Evolutionary conservation across 2,329 filamentous ascomycete species (phyloP).

Genomic region (Botrytis porri): DNA sequence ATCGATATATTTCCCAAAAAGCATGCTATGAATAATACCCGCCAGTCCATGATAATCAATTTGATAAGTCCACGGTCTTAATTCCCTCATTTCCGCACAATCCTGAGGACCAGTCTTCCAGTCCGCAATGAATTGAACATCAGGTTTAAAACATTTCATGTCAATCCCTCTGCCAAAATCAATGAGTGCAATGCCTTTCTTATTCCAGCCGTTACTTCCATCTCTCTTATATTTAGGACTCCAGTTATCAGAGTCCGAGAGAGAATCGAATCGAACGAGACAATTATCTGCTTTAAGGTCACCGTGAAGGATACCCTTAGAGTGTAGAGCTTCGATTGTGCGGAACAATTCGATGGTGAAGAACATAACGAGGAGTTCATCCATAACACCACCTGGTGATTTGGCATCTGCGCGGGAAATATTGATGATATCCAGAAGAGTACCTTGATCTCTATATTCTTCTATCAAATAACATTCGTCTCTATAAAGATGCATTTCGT

Average conservation of each 20-base stretch:
- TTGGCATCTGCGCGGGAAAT: constrained; percentile 69
- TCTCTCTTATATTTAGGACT: constrained; percentile 65
- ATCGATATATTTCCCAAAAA: constrained; percentile 95
- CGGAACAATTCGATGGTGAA: constrained; percentile 89
- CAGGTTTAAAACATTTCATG: constrained; percentile 75
- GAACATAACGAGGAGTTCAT: constrained; percentile 92
- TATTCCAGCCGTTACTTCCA: constrained; percentile 74
- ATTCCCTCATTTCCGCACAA: constrained; percentile 93
- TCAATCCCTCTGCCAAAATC: constrained; percentile 95
- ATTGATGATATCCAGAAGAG: constrained; percentile 92
- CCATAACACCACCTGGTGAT: constrained; percentile 64
- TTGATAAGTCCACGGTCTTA: constrained; percentile 94
- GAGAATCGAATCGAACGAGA: constrained; percentile 73
- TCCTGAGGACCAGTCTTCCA: constrained; percentile 88
- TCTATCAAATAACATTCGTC: constrained; percentile 89
- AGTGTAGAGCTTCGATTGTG: constrained; percentile 82
- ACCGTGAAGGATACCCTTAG: constrained; percentile 78
- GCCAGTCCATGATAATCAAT: constrained; percentile 95
- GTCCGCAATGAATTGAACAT: constrained; percentile 88
- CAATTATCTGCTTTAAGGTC: constrained; percentile 97
- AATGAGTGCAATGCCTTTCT: constrained; percentile 80
- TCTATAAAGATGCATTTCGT: constrained; percentile 88
- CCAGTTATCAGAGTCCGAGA: constrained; percentile 48
- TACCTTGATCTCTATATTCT: constrained; percentile 84
- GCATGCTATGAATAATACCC: constrained; percentile 78